Conservation (phyloP, 225 moss, liverwort and hornwort species). For the Neckera pumila region DNA sequence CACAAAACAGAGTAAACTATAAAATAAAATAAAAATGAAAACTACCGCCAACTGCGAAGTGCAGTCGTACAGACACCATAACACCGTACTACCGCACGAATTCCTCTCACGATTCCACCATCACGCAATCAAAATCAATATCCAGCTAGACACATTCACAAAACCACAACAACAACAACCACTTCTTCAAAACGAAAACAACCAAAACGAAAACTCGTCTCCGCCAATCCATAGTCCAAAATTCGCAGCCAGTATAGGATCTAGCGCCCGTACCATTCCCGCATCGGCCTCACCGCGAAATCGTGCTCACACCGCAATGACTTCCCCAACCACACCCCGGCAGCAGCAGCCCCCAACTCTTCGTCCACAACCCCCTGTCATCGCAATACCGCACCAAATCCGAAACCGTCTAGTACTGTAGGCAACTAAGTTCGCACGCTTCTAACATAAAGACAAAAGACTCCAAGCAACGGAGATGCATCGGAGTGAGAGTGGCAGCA, state of each 20-base stretch:
- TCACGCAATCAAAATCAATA: not conserved
- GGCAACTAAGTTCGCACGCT: not conserved
- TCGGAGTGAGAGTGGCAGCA: not conserved
- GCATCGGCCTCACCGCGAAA: slow-evolving; percentile 4
- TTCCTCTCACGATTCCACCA: not conserved
- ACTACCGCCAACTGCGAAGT: slow-evolving; percentile 21
- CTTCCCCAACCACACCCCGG: slow-evolving; percentile 4
- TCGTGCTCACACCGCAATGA: slow-evolving; percentile 10
- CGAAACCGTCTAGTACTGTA: slow-evolving; percentile 8
- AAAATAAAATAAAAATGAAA: not conserved
- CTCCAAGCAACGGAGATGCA: not conserved
- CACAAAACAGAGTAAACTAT: not conserved
- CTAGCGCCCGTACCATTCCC: slow-evolving; percentile 20
- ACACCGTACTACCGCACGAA: not conserved
- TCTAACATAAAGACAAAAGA: not conserved
- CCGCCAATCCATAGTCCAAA: slow-evolving; percentile 11
- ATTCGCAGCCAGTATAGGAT: slow-evolving; percentile 11
- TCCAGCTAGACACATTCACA: slow-evolving; percentile 33
- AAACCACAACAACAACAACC: not conserved
- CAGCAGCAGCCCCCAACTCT: not conserved
- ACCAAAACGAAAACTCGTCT: not conserved
- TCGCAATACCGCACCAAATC: slow-evolving; percentile 24
- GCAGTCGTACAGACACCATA: slow-evolving; percentile 1
- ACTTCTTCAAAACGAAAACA: not conserved
- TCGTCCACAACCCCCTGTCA: slow-evolving; percentile 16